These are phyloP conservation scores for Arbutus unedo DNA, from an alignment of 148 eudicot species.

Conservation along the genomic window DNA sequence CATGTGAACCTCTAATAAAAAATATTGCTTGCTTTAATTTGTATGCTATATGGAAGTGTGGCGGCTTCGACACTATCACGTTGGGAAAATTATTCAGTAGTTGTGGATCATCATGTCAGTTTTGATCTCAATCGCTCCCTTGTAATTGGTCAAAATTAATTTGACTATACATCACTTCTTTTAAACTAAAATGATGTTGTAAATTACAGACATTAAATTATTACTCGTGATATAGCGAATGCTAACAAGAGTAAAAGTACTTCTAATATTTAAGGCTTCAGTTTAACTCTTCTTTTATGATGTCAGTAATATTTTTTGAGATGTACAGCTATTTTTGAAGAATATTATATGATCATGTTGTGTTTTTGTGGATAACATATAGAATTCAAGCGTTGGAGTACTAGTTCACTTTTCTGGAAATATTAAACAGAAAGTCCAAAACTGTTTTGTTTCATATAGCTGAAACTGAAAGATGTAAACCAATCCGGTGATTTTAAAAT, in stretches of 20 bases:
- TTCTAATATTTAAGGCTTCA: too few species aligned
- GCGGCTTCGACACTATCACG: neutral
- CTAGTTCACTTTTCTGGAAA: too few species aligned
- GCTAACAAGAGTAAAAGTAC: neutral
- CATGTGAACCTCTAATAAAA: neutral
- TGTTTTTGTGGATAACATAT: neutral
- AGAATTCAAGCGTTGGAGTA: too few species aligned
- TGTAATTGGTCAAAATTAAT: too few species aligned
- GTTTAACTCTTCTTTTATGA: too few species aligned
- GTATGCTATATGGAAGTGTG: slow-evolving; percentile 11
- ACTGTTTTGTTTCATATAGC: too few species aligned
- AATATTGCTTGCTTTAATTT: slow-evolving; percentile 2
- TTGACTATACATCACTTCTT: neutral
- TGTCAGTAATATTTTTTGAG: too few species aligned
- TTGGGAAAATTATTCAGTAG: neutral
- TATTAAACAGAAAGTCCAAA: too few species aligned
- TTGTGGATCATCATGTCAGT: too few species aligned
- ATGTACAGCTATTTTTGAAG: neutral
- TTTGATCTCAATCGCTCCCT: too few species aligned
- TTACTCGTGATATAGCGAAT: neutral
- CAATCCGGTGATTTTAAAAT: too few species aligned
- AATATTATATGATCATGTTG: neutral
- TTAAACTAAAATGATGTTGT: neutral
- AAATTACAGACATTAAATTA: neutral
- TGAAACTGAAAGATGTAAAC: too few species aligned